Evolutionary conservation across 2,329 filamentous ascomycete genomes (phyloP), one percentile per base, ranked within the genome.

Genomic region (Venturiaceae sp.): DNA sequence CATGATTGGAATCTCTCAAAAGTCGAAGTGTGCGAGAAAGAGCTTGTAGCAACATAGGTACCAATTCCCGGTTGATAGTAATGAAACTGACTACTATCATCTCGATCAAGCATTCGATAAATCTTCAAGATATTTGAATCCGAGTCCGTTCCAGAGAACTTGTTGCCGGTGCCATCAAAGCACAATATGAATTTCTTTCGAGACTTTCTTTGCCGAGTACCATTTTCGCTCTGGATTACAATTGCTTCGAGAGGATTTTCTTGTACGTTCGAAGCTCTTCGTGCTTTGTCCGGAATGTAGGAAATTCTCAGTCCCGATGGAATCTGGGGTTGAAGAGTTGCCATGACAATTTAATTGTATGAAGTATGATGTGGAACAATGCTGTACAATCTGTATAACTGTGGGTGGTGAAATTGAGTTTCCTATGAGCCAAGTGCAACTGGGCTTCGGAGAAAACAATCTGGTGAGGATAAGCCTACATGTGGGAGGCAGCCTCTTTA

Each of bases 31-130:
- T 83, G 80, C 1, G 80, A 80, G 46, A 86, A 73, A 8, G 79
- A 81, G 11, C 75, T 78, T 0, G 83, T 83, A 1, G 84, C 77
- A 32, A 88, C 80, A 64, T 90, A 90, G 0, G 87, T 90, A 14
- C 87, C 87, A 62, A 90, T 90, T 8, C 86, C 61, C 11, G 64
- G 66, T 41, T 67, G 65, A 50, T 68, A 71, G 55, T 71, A 72
- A 64, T 72, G 69, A 58, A 71, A 74, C 57, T 88, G 84, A 58
- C 83, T 79, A 23, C 75, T 74, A 0, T 82, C 80, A 6, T 80
- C 81, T 5, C 85, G 78, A 63, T 88, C 84, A 1, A 88, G 72
- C 78, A 87, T 86, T 37, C 84, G 79, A 63, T 85, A 88, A 11
- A 88, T 86, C 66, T 88, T 88, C 60, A 88, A 72, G 64, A 88